phyloP scores from a whole-genome alignment of 1,284 basidiomycete species.

The Xerocomus minutiporus region DNA sequence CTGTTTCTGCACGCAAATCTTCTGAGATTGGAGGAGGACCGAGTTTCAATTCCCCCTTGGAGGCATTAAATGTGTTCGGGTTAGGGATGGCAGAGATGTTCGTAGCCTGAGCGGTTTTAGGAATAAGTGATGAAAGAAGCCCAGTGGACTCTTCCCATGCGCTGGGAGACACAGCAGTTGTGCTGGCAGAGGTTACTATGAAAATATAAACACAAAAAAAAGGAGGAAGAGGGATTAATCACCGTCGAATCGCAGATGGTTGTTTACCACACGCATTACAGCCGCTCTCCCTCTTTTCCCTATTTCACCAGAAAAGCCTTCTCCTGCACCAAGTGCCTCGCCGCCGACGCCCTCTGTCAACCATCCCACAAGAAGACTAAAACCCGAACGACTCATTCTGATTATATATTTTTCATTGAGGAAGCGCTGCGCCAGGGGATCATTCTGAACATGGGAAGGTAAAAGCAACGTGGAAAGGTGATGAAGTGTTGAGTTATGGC shows the following conservation, averaged over 20 bases:
- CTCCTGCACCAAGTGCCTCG: conserved; percentile 76
- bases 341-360: conserved; percentile 89
- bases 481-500: conserved; percentile 72
- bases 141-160: conserved; percentile 83
- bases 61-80: conserved; percentile 68
- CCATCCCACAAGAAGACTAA: conserved; percentile 92
- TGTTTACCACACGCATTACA: conserved; percentile 92
- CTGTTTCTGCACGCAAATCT: conserved; percentile 75
- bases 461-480: conserved; percentile 81
- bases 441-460: conserved; percentile 81
- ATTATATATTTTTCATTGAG: conserved; percentile 88
- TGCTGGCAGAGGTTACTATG: conserved; percentile 65
- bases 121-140: conserved; percentile 72
- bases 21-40: conserved; percentile 76
- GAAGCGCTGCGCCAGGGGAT: conserved; percentile 82
- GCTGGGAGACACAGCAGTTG: conserved; percentile 56
- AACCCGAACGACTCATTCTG: conserved; percentile 88
- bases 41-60: conserved; percentile 76
- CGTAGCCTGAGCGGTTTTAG: conserved; percentile 42
- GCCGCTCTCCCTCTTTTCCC: conserved; percentile 77
- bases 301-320: conserved; percentile 78
- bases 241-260: conserved; percentile 90
- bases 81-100: conserved; percentile 37
- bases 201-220: conserved; percentile 25
- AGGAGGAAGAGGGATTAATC: conserved; percentile 23